Base-by-base conservation (phyloP, 257 asterid species). In the Petunia secreta region DNA sequence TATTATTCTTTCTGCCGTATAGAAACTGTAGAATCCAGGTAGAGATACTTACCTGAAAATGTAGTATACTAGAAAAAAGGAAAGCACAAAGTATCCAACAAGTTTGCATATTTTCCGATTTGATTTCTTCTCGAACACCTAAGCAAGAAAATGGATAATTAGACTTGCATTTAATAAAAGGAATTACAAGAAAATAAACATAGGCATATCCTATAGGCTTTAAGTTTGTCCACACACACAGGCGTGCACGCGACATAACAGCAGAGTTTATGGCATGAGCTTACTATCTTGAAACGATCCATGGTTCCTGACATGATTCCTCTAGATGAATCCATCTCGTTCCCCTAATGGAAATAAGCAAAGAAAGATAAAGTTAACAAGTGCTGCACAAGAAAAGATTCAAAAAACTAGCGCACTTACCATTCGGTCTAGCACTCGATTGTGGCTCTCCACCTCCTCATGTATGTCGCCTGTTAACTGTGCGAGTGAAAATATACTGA, bases 121-220 rank as follows among this genome's bases (percentile, higher is more conserved):
- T 80, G 99, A 89, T 89, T 92, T 94, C 90, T 89, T 96, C 83
- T 92, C 99, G 86, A 96, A 91, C 82, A 94, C 99, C 99, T 96
- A 82, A 4, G 75, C 44, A 80, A 79, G 81, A 2, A 76, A 40
- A 54, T 43, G 44, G 52, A 82, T 69, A 68, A 82, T 78, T 79
- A 83, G 79, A 82, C 48, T 76, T 68, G 74, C 80, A 79, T 63
- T 7, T 73, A 84, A 69, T 63, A 69, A 80, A 36, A 84, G 63
- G 69, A 83, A 60, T n/a, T 48, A 48, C n/a, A 77, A 11, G 52
- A 74, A 75, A 48, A 63, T n/a, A 76, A 9, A 76, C 41, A 63
- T 13, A 63, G 8, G 25, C 80, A 59, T 77, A 59, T 77, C 16
- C 13, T 57, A 10, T 16, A 8, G 39, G 41, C 41, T 57, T 4